Percentiles rank a stretch among this genome's conserved stretches.
Conservation (phyloP, 805 yeast species). For the Sugiyamaella valdiviana region DNA sequence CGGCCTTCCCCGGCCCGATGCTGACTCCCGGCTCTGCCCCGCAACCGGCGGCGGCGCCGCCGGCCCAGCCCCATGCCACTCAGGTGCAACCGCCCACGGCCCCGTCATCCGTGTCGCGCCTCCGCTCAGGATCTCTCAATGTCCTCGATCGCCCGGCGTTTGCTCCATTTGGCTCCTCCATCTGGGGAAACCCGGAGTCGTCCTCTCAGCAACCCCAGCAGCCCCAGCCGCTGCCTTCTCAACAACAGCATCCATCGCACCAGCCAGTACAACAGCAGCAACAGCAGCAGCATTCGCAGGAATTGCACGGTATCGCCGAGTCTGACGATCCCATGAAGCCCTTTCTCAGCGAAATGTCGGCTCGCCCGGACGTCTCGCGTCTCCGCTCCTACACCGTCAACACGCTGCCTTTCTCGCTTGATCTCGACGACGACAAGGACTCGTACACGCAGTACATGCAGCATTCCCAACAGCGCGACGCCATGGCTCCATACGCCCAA, state of each 20-base stretch:
- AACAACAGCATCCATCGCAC: constrained; percentile 5
- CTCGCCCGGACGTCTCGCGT: constrained; percentile 29
- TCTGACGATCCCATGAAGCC: constrained; percentile 28
- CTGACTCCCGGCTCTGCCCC: constrained; percentile 6
- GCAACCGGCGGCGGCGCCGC: constrained; percentile 9
- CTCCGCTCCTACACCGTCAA: constrained; percentile 30
- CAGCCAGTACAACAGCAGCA: constrained; percentile 10
- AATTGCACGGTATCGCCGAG: constrained; percentile 11
- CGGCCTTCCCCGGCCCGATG: background rate
- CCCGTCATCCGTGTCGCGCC: constrained; percentile 10
- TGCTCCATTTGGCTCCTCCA: constrained; percentile 26
- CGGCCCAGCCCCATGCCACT: background rate
- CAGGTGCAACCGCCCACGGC: background rate
- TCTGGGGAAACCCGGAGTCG: constrained; percentile 18
- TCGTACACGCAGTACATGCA: constrained; percentile 9
- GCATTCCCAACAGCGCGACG: constrained; percentile 21
- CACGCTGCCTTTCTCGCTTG: constrained; percentile 12
- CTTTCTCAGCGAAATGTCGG: constrained; percentile 26
- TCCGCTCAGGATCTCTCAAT: constrained; percentile 26
- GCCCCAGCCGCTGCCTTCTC: constrained; percentile 3
- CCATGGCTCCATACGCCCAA: constrained; percentile 12
- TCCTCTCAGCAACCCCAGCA: constrained; percentile 1
- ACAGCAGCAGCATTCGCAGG: constrained; percentile 15
- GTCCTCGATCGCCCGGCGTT: constrained; percentile 21
- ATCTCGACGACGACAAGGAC: constrained; percentile 11